Evolutionary conservation across 768 basidiomycete genomes (phyloP).

Genomic region (Trametes meyenii): DNA sequence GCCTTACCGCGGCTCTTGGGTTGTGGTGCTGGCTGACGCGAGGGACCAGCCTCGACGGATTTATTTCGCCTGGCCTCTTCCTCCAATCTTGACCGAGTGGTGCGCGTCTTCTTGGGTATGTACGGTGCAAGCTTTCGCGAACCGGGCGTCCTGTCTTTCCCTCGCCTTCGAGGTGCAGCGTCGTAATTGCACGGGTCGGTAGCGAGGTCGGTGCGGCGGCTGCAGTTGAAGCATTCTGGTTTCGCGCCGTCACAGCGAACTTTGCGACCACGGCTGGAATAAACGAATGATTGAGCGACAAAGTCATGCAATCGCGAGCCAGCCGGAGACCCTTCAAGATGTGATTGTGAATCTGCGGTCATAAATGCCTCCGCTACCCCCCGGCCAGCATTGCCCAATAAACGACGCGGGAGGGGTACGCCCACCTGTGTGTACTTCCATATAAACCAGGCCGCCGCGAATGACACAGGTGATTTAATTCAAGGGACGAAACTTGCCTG

Average conservation of each 20-base stretch:
- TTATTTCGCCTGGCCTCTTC: neutral
- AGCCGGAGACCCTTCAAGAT: too few species aligned
- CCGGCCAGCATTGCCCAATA: too few species aligned
- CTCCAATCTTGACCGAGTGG: neutral
- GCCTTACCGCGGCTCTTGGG: neutral
- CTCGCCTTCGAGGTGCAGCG: neutral
- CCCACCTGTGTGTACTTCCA: too few species aligned
- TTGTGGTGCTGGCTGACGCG: neutral
- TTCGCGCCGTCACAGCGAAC: constrained; percentile 6
- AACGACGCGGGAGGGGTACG: too few species aligned
- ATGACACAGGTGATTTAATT: too few species aligned
- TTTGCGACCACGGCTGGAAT: too few species aligned
- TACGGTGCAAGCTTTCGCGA: constrained; percentile 1
- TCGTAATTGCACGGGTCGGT: constrained; percentile 7
- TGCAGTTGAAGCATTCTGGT: constrained; percentile 11
- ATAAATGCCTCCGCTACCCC: too few species aligned
- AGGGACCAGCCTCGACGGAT: neutral
- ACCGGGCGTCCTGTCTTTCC: neutral
- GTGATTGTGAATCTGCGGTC: too few species aligned
- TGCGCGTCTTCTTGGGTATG: constrained; percentile 4
- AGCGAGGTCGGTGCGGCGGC: neutral
- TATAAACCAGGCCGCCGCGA: too few species aligned
- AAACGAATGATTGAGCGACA: too few species aligned
- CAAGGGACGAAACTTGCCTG: too few species aligned
- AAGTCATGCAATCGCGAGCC: too few species aligned